Percentiles rank a stretch among this genome's conserved stretches.
Conservation (phyloP, 1,284 basidiomycete species). For the Wolfiporia cocos region DNA sequence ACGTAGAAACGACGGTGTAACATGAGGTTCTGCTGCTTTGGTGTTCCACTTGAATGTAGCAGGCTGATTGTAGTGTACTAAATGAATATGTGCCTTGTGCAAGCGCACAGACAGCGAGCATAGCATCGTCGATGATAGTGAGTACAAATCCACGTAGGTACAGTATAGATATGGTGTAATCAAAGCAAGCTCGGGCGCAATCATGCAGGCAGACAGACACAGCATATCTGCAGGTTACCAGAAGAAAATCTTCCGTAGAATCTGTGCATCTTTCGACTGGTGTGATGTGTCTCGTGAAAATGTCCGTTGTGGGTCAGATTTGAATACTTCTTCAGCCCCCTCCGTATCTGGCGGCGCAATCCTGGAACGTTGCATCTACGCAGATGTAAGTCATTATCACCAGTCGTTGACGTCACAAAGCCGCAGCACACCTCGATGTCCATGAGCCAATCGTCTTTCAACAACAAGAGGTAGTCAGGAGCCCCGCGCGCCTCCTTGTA, state of each 20-base stretch:
- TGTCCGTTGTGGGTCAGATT: constrained; percentile 11
- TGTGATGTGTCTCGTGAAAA: constrained; percentile 17
- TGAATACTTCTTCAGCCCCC: constrained; percentile 13
- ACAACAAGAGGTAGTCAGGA: constrained; percentile 47
- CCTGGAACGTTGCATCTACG: constrained; percentile 55
- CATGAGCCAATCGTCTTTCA: constrained; percentile 45
- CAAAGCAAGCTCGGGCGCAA: constrained; percentile 15
- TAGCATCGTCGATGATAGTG: constrained; percentile 20
- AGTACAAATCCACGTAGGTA: constrained; percentile 22
- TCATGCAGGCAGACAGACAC: background rate
- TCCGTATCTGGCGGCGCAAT: constrained; percentile 29
- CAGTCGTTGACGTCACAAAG: background rate
- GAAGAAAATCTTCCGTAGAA: constrained; percentile 26
- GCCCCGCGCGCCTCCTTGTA: constrained; percentile 22
- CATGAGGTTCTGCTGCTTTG: too few species aligned
- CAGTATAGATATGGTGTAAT: constrained; percentile 19
- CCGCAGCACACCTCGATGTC: constrained; percentile 46
- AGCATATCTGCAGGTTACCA: constrained; percentile 15
- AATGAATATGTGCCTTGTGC: background rate
- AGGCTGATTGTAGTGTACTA: too few species aligned
- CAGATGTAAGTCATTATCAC: constrained; percentile 3
- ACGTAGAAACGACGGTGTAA: too few species aligned
- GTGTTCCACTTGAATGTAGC: too few species aligned
- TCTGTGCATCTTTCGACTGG: constrained; percentile 18
- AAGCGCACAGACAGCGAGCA: constrained; percentile 14